Evolutionary conservation across 768 basidiomycete species (phyloP), one percentile per base, ranked within the genome.

Genomic region (Boletus pseudopeckii): DNA sequence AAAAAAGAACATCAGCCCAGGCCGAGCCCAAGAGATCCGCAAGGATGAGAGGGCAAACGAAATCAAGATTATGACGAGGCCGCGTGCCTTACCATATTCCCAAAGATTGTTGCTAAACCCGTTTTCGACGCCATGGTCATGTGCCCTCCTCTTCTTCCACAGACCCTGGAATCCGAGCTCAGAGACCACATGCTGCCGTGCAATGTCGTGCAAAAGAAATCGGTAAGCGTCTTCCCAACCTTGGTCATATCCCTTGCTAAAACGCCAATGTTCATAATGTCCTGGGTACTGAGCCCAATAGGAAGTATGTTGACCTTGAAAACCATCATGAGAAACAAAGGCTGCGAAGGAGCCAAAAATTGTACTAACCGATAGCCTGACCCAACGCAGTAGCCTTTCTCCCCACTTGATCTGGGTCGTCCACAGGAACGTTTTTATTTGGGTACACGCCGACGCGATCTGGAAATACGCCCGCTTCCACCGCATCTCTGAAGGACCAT

Each of bases 211-310:
- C 36, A 60, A 15, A 45, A 87, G 74, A 71, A 90, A 90, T 33
- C 63, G 48, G 61, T 81, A 80, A 0, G 81, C 81, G 53, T 86
- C 88, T 24, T 84, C 80, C 90, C 90, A 92, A 1, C 90, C 90
- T 48, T 75, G 71, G 2, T 73, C 34, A 59, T 84, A 91, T 2
- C 88, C 90, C 2, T 81, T 75, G 24, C 70, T 75, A 61, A 91
- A 91, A 5, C 86, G 77, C 70, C 78, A 79, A 54, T 89, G 86
- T 51, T 88, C 77, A 56, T 87, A 86, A 10, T 78, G 66, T 0
- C 84, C 83, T 1, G 77, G 75, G 53, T 80, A 74, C 48, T 76
- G 72, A 0, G 77, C 34, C 77, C 77, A 77, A 61, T 75, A 78
- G 24, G 69, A 58, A 33, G 55, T 65, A 52, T 79, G 77, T 47